phyloP scores from a whole-genome alignment of 805 yeast species.

The Cyberlindnera mississippiensis region DNA sequence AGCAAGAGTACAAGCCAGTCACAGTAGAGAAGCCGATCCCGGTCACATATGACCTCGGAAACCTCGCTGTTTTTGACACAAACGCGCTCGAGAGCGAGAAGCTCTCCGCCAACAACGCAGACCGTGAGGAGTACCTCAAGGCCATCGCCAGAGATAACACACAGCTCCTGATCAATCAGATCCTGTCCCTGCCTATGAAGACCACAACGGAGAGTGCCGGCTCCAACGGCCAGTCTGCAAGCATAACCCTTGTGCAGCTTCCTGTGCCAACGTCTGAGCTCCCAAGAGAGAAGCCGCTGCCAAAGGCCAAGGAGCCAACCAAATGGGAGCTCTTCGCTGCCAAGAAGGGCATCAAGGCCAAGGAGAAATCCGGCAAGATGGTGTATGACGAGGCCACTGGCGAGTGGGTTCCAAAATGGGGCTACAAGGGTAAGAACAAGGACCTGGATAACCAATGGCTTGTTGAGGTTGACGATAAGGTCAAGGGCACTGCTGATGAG shows the following conservation, averaged over 20 bases:
- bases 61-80: conserved; percentile 83
- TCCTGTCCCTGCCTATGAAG: conserved; percentile 83
- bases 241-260: conserved; percentile 76
- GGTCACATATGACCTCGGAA: conserved; percentile 83
- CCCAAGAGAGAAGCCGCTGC: conserved; percentile 94
- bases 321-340: conserved; percentile 97
- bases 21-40: conserved; percentile 92
- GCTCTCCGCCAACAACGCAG: conserved; percentile 47
- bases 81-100: conserved; percentile 72
- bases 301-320: conserved; percentile 87
- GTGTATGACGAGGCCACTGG: conserved; percentile 85
- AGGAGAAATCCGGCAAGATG: conserved; percentile 84
- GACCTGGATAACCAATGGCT: conserved; percentile 87
- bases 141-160: conserved; percentile 84
- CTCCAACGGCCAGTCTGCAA: conserved; percentile 56
- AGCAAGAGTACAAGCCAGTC: conserved; percentile 49
- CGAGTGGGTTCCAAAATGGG: conserved; percentile 99
- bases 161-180: conserved; percentile 86
- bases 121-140: conserved; percentile 61
- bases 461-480: conserved; percentile 85
- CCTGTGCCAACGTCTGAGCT: conserved; percentile 79
- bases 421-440: conserved; percentile 91
- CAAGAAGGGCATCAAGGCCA: conserved; percentile 89
- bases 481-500: conserved; percentile 54
- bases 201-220: conserved; percentile 74